Evolutionary conservation across 108 stramenopile genomes (phyloP).

Genomic region (Pinguiococcus pyrenoidosus): DNA sequence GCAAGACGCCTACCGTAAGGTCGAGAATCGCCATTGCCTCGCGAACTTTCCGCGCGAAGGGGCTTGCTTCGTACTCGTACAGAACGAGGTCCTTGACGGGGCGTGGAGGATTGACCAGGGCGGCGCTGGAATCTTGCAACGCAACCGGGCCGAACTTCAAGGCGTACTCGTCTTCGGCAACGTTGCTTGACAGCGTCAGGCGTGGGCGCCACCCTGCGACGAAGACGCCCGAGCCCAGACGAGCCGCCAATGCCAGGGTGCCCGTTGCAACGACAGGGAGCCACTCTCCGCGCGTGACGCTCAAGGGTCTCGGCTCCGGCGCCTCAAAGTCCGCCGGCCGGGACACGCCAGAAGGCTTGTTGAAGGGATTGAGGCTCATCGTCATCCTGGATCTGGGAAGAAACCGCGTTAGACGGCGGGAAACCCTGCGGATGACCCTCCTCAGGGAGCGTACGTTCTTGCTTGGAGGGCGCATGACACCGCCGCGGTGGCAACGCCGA

Average conservation of each 20-base stretch:
- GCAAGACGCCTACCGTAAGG: conserved; percentile 56
- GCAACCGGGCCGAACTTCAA: conserved; percentile 44
- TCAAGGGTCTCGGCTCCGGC: too few species aligned
- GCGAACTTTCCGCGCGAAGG: conserved; percentile 65
- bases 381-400: too few species aligned
- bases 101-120: conserved; percentile 32
- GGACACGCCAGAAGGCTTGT: too few species aligned
- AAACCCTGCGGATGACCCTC: too few species aligned
- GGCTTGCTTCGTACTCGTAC: conserved; percentile 72
- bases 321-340: too few species aligned
- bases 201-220: conserved; percentile 58
- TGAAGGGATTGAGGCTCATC: too few species aligned
- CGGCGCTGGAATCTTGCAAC: conserved; percentile 52
- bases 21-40: conserved; percentile 67
- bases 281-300: too few species aligned
- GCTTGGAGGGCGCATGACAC: too few species aligned
- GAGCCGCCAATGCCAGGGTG: conserved; percentile 36
- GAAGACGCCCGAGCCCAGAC: conserved; percentile 53
- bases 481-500: too few species aligned
- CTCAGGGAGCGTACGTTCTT: too few species aligned
- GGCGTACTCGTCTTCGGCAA: conserved; percentile 37
- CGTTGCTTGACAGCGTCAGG: conserved; percentile 14
- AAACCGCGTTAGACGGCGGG: too few species aligned
- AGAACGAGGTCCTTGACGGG: conserved; percentile 56
- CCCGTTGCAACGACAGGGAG: conserved; percentile 23